A percentile compares a stretch with the other conserved stretches of the same genome.
These are phyloP conservation scores for Phytophthora palmivora DNA, from an alignment of 352 stramenopile species.

Conservation along the genomic window DNA sequence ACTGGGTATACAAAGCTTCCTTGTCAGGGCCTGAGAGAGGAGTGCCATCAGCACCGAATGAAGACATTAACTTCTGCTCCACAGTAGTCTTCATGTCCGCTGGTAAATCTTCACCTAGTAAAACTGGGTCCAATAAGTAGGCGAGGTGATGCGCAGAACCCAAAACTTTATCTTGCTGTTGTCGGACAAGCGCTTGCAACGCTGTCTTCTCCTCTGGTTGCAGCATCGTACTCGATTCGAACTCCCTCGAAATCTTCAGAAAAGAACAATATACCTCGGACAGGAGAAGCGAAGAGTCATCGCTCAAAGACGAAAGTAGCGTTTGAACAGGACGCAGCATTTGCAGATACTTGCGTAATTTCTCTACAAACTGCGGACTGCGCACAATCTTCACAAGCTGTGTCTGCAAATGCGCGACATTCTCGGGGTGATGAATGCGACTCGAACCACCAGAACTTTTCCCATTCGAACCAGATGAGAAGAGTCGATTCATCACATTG, in stretches of 20 bases:
- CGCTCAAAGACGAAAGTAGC: slow-evolving; percentile 27
- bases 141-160: slow-evolving; percentile 36
- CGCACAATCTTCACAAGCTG: slow-evolving; percentile 36
- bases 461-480: slow-evolving; percentile 1
- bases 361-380: slow-evolving; percentile 31
- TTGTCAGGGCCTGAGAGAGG: slow-evolving; percentile 33
- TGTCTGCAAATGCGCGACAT: slow-evolving; percentile 22
- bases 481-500: slow-evolving; percentile 15
- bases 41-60: slow-evolving; percentile 24
- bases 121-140: slow-evolving; percentile 54
- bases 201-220: slow-evolving; percentile 32
- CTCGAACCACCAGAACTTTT: not conserved
- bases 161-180: slow-evolving; percentile 29
- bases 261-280: slow-evolving; percentile 52
- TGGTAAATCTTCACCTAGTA: slow-evolving; percentile 47
- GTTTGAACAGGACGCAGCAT: slow-evolving; percentile 37
- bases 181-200: slow-evolving; percentile 28
- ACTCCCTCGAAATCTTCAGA: slow-evolving; percentile 28
- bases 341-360: slow-evolving; percentile 43
- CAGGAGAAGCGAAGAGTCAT: slow-evolving; percentile 24
- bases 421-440: not conserved
- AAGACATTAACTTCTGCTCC: slow-evolving; percentile 46
- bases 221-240: slow-evolving; percentile 29
- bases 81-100: slow-evolving; percentile 36
- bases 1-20: slow-evolving; percentile 52